These are phyloP conservation scores for Aleurites moluccanus DNA, from an alignment of 441 rosid species.

Conservation along the genomic window DNA sequence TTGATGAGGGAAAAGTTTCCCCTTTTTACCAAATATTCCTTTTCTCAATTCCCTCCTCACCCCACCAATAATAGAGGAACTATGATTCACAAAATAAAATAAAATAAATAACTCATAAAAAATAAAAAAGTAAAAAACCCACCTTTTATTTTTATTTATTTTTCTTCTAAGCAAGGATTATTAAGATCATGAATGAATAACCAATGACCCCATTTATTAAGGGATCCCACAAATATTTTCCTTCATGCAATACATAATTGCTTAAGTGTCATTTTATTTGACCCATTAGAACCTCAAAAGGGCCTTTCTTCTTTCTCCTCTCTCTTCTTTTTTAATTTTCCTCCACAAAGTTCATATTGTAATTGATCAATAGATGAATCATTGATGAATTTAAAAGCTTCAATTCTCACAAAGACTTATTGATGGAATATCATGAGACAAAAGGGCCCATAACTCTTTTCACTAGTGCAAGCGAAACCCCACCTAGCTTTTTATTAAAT, in stretches of 20 bases:
- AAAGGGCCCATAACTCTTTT: conserved; percentile 52
- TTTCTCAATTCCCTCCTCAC: conserved; percentile 25
- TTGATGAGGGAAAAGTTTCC: conserved; percentile 38
- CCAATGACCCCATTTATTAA: conserved; percentile 29
- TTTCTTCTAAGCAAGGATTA: conserved; percentile 25
- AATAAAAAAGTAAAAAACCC: neutral
- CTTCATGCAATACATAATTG: conserved; percentile 19
- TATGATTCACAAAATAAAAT: conserved; percentile 27
- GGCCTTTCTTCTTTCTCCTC: neutral
- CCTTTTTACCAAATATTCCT: conserved; percentile 28
- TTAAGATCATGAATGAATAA: conserved; percentile 8
- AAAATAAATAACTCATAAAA: neutral
- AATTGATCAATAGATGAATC: conserved; percentile 30
- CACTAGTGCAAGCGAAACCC: conserved; percentile 62
- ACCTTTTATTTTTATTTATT: neutral
- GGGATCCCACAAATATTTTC: conserved; percentile 21
- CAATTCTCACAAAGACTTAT: conserved; percentile 27
- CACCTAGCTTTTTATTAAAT: conserved; percentile 34
- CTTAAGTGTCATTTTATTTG: conserved; percentile 21
- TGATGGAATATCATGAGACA: conserved; percentile 61
- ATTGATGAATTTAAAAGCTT: conserved; percentile 17
- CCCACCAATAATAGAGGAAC: conserved; percentile 49
- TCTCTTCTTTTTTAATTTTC: neutral
- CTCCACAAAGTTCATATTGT: conserved; percentile 25
- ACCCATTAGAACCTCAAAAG: conserved; percentile 24